Percentiles rank a stretch among this genome's conserved stretches.
Evolutionary conservation across 2,329 filamentous ascomycete species (phyloP).

Genomic region (Thermothelomyces thermophilus): DNA sequence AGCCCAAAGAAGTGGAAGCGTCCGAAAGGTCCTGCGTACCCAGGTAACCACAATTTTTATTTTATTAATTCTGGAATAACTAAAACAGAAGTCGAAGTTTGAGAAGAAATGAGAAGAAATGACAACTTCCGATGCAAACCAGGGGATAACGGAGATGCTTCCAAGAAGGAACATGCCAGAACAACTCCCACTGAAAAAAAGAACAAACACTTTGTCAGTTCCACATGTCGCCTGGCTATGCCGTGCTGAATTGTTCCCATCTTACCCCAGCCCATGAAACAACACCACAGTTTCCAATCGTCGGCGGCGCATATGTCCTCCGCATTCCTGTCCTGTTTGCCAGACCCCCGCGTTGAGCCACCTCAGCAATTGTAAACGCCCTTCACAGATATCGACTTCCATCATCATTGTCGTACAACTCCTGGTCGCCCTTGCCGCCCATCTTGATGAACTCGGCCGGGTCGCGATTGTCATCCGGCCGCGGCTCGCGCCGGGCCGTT

Average conservation of each 20-base stretch:
- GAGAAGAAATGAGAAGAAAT: neutral
- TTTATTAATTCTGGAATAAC: neutral
- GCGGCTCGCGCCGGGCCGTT: conserved; percentile 49
- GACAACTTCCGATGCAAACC: neutral
- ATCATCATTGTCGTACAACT: conserved; percentile 62
- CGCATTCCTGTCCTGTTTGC: neutral
- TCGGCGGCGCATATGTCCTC: too few relatives aligned
- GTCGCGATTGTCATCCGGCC: conserved; percentile 60
- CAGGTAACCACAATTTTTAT: too few relatives aligned
- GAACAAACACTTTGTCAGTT: conserved; percentile 2
- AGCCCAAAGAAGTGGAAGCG: neutral
- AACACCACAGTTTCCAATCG: neutral
- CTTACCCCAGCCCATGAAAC: neutral
- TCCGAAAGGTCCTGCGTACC: neutral
- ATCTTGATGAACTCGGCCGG: conserved; percentile 74
- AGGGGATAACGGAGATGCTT: neutral
- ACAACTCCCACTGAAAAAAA: conserved; percentile 2
- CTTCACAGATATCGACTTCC: conserved; percentile 40
- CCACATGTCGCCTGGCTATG: neutral
- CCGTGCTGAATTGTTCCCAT: neutral
- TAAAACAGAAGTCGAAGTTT: conserved; percentile 1
- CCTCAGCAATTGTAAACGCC: conserved; percentile 17
- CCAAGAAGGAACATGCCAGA: neutral
- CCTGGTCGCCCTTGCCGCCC: conserved; percentile 79
- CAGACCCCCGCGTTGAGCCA: neutral